Percentiles rank a stretch among this genome's conserved stretches.
Evolutionary conservation across 2,329 filamentous ascomycete genomes (phyloP).

Genomic region (Pseudocercospora fijiensis): DNA sequence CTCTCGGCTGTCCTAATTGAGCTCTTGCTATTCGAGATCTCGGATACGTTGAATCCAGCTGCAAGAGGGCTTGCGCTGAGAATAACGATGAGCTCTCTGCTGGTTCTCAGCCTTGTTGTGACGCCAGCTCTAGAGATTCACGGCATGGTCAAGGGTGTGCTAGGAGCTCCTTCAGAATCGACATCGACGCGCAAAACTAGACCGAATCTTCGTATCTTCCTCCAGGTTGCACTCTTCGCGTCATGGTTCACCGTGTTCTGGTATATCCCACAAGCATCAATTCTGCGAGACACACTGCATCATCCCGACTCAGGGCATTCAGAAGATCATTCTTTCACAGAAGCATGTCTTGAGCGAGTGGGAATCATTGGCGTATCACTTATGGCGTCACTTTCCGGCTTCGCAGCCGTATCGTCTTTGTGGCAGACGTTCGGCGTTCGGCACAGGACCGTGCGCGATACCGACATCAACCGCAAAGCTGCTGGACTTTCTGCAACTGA

Average conservation of each 20-base stretch:
- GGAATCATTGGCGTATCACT: slow-evolving; percentile 82
- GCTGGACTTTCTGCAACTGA: slow-evolving; percentile 74
- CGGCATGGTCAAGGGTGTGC: slow-evolving; percentile 49
- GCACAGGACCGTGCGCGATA: slow-evolving; percentile 60
- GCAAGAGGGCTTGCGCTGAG: slow-evolving; percentile 68
- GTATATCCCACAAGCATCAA: slow-evolving; percentile 49
- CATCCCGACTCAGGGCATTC: slow-evolving; percentile 37
- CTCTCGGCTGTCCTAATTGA: slow-evolving; percentile 75
- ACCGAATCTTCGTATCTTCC: slow-evolving; percentile 47
- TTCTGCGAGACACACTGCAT: slow-evolving; percentile 43
- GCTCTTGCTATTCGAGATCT: slow-evolving; percentile 80
- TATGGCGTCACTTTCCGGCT: slow-evolving; percentile 86
- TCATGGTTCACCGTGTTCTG: slow-evolving; percentile 74
- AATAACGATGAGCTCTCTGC: slow-evolving; percentile 66
- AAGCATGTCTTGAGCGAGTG: slow-evolving; percentile 63
- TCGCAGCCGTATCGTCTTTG: slow-evolving; percentile 81
- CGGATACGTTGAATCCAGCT: slow-evolving; percentile 66
- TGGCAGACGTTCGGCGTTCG: slow-evolving; percentile 78
- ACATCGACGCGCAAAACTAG: slow-evolving; percentile 57
- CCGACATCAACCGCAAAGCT: slow-evolving; percentile 73
- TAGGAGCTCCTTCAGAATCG: slow-evolving; percentile 62
- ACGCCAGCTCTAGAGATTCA: slow-evolving; percentile 80
- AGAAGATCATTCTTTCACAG: slow-evolving; percentile 50
- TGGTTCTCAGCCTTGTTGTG: slow-evolving; percentile 70
- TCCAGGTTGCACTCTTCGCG: slow-evolving; percentile 63